These are phyloP conservation scores for Candolleomyces aberdarensis DNA, from an alignment of 768 basidiomycete species.

Conservation along the genomic window DNA sequence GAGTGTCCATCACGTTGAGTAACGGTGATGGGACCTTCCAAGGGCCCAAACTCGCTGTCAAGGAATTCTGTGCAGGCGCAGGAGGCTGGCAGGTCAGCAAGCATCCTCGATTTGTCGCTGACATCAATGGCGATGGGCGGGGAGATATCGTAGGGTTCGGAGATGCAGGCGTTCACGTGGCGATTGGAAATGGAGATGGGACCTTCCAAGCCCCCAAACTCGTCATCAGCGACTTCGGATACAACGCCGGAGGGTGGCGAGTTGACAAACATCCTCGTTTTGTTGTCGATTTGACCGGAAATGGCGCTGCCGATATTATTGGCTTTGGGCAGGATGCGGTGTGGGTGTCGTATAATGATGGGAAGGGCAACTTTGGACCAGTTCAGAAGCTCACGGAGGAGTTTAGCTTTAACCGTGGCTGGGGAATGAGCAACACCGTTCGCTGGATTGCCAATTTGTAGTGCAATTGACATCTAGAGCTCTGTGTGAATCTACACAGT, in stretches of 20 bases:
- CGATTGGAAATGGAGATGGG: neutral
- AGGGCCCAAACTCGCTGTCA: no score
- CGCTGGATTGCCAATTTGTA: neutral
- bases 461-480: neutral
- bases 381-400: neutral
- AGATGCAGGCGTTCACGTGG: conserved; percentile 1
- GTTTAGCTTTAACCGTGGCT: neutral
- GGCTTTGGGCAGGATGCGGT: conserved; percentile 1
- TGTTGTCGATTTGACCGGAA: neutral
- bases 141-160: neutral
- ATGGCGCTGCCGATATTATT: conserved; percentile 3
- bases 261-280: neutral
- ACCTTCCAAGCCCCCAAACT: neutral
- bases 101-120: conserved; percentile 2
- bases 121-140: neutral
- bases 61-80: no score
- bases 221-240: neutral
- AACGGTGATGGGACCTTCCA: no score
- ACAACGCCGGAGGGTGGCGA: neutral
- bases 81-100: neutral
- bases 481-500: neutral
- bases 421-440: conserved; percentile 1
- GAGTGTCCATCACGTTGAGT: no score
- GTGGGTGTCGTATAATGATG: conserved; percentile 7
- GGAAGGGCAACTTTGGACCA: neutral